Percentiles rank a stretch among this genome's conserved stretches.
These are phyloP conservation scores for Letharia columbiana DNA, from an alignment of 495 filamentous ascomycete genomes.

Conservation along the genomic window DNA sequence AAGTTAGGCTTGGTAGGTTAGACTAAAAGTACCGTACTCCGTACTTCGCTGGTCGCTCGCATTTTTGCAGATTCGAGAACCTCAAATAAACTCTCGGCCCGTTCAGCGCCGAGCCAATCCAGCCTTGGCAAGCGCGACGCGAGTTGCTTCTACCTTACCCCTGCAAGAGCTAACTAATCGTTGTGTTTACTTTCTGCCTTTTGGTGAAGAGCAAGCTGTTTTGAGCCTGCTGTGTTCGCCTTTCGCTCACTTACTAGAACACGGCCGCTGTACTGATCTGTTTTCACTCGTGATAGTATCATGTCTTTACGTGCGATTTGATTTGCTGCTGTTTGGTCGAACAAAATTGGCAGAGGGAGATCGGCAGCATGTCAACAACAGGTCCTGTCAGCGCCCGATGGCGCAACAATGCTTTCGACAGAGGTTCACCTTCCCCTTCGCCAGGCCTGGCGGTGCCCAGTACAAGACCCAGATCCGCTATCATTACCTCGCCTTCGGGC, in stretches of 20 bases:
- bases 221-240: background rate
- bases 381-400: constrained; percentile 40
- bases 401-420: constrained; percentile 70
- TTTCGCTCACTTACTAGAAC: background rate
- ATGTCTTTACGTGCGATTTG: background rate
- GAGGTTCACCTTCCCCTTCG: constrained; percentile 54
- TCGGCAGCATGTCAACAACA: constrained; percentile 19
- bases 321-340: background rate
- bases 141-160: background rate
- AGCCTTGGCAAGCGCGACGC: background rate
- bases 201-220: background rate
- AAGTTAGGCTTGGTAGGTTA: too few species aligned
- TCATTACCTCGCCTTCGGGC: constrained; percentile 50
- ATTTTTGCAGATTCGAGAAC: too few species aligned
- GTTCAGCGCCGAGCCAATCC: background rate
- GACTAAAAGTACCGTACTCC: too few species aligned
- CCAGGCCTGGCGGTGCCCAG: constrained; percentile 45
- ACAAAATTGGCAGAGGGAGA: background rate
- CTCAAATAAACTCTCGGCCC: background rate
- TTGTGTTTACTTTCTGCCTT: background rate
- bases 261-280: background rate
- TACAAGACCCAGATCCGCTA: constrained; percentile 62
- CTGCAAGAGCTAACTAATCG: background rate
- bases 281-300: background rate
- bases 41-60: too few species aligned